These are phyloP conservation scores for Geotrichum histeridarum DNA, from an alignment of 1,139 yeast genomes.

Conservation along the genomic window DNA sequence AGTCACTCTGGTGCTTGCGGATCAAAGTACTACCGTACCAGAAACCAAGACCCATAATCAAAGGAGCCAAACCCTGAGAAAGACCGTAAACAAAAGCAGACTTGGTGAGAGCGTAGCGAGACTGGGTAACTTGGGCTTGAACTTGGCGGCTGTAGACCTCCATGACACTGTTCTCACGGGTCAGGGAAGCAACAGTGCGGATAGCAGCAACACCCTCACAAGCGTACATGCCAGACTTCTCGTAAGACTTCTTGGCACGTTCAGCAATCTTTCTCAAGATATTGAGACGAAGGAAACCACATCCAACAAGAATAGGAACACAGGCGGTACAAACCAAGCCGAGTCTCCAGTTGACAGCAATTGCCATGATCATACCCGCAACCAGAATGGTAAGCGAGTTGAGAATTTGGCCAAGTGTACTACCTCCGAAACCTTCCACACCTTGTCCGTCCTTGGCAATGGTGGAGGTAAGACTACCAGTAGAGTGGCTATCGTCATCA, in stretches of 20 bases:
- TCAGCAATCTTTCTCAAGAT: conserved; percentile 67
- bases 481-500: conserved; percentile 55
- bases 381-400: conserved; percentile 67
- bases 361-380: conserved; percentile 68
- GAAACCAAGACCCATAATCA: conserved; percentile 41
- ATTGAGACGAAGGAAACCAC: conserved; percentile 75
- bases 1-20: conserved; percentile 27
- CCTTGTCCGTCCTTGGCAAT: conserved; percentile 80
- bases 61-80: conserved; percentile 39
- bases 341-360: conserved; percentile 63
- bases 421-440: conserved; percentile 81
- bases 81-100: conserved; percentile 36
- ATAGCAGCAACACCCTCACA: conserved; percentile 38
- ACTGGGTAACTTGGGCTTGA: conserved; percentile 30
- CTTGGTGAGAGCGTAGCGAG: conserved; percentile 29
- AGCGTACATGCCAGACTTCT: conserved; percentile 38
- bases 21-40: conserved; percentile 40
- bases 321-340: conserved; percentile 54
- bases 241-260: conserved; percentile 39
- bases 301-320: conserved; percentile 67
- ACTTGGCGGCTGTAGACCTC: conserved; percentile 30
- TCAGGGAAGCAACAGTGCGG: conserved; percentile 39
- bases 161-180: conserved; percentile 37
- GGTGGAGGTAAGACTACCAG: conserved; percentile 81
- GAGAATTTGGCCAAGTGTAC: conserved; percentile 73